Base-by-base conservation (phyloP, 73 alveolate species). In the Symbiodinium pilosum region DNA sequence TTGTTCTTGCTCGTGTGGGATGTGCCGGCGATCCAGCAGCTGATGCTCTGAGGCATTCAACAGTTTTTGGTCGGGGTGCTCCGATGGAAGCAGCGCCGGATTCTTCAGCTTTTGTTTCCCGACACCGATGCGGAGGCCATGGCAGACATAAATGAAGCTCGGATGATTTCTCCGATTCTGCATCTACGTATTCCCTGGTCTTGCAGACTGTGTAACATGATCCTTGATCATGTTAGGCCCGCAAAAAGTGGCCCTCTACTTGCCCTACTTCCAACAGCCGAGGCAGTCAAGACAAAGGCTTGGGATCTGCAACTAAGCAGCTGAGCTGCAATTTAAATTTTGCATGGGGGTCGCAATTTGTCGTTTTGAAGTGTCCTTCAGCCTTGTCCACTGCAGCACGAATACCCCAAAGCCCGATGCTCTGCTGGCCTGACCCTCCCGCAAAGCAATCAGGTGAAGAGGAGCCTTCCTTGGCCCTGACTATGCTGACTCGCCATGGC, bases 31-130 rank as follows among this genome's bases (percentile, higher is more conserved):
- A 26, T 42, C n/a, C 21, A 28, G 93, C 32, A 12, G 42, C n/a
- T 4, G 43, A 43, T 28, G 20, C n/a, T 16, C 30, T 32, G 32
- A 91, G 97, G 97, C 42, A 47, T 93, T 51, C 98, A 93, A 43
- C 98, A 93, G 44, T 81, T 93, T 86, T 52, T 93, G 36, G 64
- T 93, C 77, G 38, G 85, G 84, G 84, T 38, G 54, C 93, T 93
- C 26, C 98, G 92, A 36, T 93, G 98, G 98, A 93, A 93, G 84
- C 98, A 93, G 93, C 92, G 44, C 32, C 91, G 98, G 81, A 47
- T 93, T 68, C 43, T 93, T 39, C 36, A 36, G 81, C 24, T 26
- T 32, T 20, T 64, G 38, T 64, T 64, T 64, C 81, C 81, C 18
- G 81, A 28, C 30, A 28, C 81, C 2, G 81, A 64, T 64, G n/a